These are phyloP conservation scores for Blastocystis sp. DNA, from an alignment of 352 stramenopile genomes.

Conservation along the genomic window DNA sequence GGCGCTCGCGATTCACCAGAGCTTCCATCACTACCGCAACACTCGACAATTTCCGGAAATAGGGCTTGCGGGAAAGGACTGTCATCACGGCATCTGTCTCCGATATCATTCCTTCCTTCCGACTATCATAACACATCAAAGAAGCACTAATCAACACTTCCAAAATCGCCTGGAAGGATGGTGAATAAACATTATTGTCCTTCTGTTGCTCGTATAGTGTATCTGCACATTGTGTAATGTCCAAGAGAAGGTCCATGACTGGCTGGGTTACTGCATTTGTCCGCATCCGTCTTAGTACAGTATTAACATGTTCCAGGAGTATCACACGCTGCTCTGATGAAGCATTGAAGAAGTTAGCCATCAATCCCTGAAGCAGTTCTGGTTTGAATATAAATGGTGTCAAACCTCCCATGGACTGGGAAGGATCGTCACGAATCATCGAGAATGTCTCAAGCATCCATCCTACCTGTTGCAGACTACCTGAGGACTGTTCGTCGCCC, in stretches of 20 bases:
- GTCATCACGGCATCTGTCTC: neutral
- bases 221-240: conserved; percentile 9
- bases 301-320: conserved; percentile 10
- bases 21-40: conserved; percentile 41
- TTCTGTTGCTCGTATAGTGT: conserved; percentile 51
- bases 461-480: conserved; percentile 27
- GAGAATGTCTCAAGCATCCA: conserved; percentile 56
- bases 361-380: conserved; percentile 8
- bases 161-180: conserved; percentile 56
- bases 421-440: neutral
- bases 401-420: conserved; percentile 21
- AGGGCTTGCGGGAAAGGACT: conserved; percentile 1
- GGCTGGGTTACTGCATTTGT: neutral
- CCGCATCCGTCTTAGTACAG: neutral
- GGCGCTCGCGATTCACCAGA: neutral
- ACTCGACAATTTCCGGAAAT: conserved; percentile 16
- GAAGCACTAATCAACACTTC: conserved; percentile 45
- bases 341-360: neutral
- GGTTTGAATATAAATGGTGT: conserved; percentile 25
- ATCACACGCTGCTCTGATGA: neutral
- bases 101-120: neutral
- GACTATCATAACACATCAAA: conserved; percentile 62
- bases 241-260: neutral
- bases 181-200: conserved; percentile 28
- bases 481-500: neutral